Evolutionary conservation across 495 filamentous ascomycete species (phyloP), one percentile per base, ranked within the genome.

Genomic region (Acidiella bohemica): DNA sequence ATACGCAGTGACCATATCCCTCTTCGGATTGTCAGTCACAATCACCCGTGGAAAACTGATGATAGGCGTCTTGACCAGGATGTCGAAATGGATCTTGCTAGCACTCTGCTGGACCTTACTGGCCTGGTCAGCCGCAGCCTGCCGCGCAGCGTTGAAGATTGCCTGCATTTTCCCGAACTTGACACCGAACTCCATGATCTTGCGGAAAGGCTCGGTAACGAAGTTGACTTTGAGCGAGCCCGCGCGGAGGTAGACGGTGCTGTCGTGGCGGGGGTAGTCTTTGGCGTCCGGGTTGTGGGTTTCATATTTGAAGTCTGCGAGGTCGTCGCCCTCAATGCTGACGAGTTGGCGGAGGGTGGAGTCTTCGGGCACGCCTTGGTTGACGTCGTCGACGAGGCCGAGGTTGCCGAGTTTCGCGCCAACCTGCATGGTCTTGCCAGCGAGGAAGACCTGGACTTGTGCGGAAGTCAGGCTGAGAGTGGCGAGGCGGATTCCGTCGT

Each of bases 111-210:
- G 88, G 9, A 97, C 68, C 57, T 95, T 84, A 35, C 72, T 92
- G 5, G 90, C 90, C 58, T 93, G 87, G 44, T 81, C 87, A 18
- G 86, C 82, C n/a, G 90, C 90, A 36, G 90, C 90, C 59, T 87
- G 84, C 18, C 92, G 75, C 16, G 90, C 90, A 14, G 90, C 88
- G 57, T 97, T 96, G 68, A 93, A 96, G 33, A 97, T 86, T 17
- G 90, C 86, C 60, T 96, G 90, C 90, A 97, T 97, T 62, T 93
- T 93, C 42, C 90, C 90, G 53, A 97, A 97, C 50, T 97, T 97
- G 52, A 97, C 83, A 21, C 86, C 67, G 60, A 96, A 97, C 53
- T 93, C 82, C 61, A 96, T 83, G 44, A 97, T 97, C 62, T 96
- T 96, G 29, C 92, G 80, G 64, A 94, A 96, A 4, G 90, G 90